These are phyloP conservation scores for Fusarium haematococcum DNA, from an alignment of 2,329 filamentous ascomycete species.

Conservation along the genomic window DNA sequence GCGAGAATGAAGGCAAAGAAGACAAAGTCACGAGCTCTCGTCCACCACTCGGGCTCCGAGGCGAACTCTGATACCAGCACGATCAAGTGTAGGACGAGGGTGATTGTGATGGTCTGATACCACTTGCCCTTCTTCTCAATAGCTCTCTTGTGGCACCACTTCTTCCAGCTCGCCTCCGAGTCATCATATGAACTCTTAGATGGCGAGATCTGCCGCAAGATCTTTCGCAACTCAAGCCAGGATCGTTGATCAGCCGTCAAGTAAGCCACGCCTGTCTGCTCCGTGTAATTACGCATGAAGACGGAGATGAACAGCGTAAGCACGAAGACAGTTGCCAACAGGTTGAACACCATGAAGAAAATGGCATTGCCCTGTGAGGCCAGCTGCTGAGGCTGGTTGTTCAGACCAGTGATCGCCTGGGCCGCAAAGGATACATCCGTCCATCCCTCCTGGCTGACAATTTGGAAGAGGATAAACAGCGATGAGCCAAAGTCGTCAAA, in stretches of 20 bases:
- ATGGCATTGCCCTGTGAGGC: constrained; percentile 85
- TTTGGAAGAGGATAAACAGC: constrained; percentile 97
- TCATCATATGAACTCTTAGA: constrained; percentile 91
- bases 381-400: constrained; percentile 77
- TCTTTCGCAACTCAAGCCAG: constrained; percentile 94
- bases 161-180: constrained; percentile 81
- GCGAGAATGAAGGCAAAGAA: constrained; percentile 86
- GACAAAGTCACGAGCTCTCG: constrained; percentile 75
- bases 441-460: constrained; percentile 99
- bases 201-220: constrained; percentile 91
- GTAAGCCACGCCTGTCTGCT: constrained; percentile 97
- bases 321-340: constrained; percentile 95
- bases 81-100: constrained; percentile 85
- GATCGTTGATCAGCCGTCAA: constrained; percentile 95
- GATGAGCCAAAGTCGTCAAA: constrained; percentile 97
- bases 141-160: constrained; percentile 94
- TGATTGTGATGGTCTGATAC: constrained; percentile 83
- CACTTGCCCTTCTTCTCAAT: constrained; percentile 94
- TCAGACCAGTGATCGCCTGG: constrained; percentile 82
- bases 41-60: constrained; percentile 79
- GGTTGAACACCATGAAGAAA: constrained; percentile 97
- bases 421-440: constrained; percentile 89
- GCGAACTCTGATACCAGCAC: constrained; percentile 89
- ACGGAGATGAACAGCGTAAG: constrained; percentile 98
- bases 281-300: constrained; percentile 99